These are phyloP conservation scores for Coniosporium tulheliwenetii DNA, from an alignment of 2,329 filamentous ascomycete genomes.

Conservation along the genomic window DNA sequence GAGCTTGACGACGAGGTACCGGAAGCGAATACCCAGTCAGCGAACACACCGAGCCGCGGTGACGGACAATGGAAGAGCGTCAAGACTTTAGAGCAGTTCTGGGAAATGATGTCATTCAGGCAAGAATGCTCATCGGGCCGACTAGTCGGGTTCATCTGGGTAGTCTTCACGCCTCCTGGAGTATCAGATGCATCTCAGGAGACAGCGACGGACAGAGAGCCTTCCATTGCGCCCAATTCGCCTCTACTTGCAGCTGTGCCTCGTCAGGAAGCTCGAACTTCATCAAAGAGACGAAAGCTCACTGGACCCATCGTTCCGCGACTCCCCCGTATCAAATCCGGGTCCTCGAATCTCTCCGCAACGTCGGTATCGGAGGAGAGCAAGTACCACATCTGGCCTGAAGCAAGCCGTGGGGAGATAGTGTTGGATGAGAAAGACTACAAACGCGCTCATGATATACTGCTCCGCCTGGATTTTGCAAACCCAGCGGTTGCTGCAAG, in stretches of 20 bases:
- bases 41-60: conserved; percentile 28
- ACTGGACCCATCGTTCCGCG: conserved; percentile 48
- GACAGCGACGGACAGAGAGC: conserved; percentile 1
- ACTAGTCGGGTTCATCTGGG: conserved; percentile 88
- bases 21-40: conserved; percentile 10
- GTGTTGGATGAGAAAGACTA: conserved; percentile 50
- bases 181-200: conserved; percentile 5
- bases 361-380: conserved; percentile 37
- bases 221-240: conserved; percentile 2
- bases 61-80: conserved; percentile 71
- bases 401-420: conserved; percentile 43
- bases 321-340: conserved; percentile 48
- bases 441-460: conserved; percentile 50
- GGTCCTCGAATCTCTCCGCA: conserved; percentile 19
- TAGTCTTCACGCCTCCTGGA: conserved; percentile 57
- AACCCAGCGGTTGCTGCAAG: conserved; percentile 44
- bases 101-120: conserved; percentile 95
- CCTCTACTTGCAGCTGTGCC: not conserved
- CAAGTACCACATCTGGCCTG: conserved; percentile 51
- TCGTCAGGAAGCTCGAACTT: conserved; percentile 1
- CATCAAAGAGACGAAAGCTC: conserved; percentile 29
- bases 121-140: conserved; percentile 91
- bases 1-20: conserved; percentile 70
- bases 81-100: conserved; percentile 76
- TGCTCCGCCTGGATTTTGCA: conserved; percentile 61